These are phyloP conservation scores for Ceratobasidium sp. DNA, from an alignment of 1,284 basidiomycete species.

Conservation along the genomic window DNA sequence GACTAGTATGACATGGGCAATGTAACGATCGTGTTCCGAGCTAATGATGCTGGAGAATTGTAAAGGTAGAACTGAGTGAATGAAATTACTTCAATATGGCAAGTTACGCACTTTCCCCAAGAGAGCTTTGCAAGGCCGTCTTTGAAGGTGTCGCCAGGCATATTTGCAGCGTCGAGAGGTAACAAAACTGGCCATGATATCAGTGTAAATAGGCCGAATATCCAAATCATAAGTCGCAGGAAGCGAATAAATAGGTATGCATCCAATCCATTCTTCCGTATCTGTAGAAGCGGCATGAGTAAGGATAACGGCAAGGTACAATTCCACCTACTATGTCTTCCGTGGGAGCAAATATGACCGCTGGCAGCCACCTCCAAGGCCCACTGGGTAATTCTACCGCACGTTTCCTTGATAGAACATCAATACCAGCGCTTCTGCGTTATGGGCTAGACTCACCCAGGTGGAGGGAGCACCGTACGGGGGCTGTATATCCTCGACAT, in stretches of 20 bases:
- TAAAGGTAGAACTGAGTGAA: background rate
- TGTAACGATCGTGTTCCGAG: conserved; percentile 69
- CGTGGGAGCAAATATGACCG: conserved; percentile 36
- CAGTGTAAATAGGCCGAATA: conserved; percentile 75
- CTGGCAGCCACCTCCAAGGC: conserved; percentile 39
- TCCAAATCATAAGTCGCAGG: conserved; percentile 76
- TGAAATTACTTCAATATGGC: background rate
- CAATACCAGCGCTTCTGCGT: background rate
- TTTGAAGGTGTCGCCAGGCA: conserved; percentile 61
- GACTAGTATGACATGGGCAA: conserved; percentile 79
- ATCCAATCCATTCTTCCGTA: conserved; percentile 82
- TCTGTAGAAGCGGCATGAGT: conserved; percentile 27
- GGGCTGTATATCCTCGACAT: conserved; percentile 22
- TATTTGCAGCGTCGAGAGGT: conserved; percentile 73
- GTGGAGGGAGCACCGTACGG: conserved; percentile 25
- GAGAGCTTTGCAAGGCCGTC: conserved; percentile 80
- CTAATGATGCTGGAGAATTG: conserved; percentile 58
- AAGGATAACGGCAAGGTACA: background rate
- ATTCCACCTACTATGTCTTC: conserved; percentile 45
- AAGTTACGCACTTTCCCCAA: conserved; percentile 73
- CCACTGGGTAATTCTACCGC: conserved; percentile 31
- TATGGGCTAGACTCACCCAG: conserved; percentile 5
- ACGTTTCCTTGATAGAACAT: conserved; percentile 26
- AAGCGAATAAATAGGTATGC: conserved; percentile 95
- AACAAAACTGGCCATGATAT: conserved; percentile 78